Evolutionary conservation across 2,329 filamentous ascomycete species (phyloP).

Genomic region (Venturia oleaginea): DNA sequence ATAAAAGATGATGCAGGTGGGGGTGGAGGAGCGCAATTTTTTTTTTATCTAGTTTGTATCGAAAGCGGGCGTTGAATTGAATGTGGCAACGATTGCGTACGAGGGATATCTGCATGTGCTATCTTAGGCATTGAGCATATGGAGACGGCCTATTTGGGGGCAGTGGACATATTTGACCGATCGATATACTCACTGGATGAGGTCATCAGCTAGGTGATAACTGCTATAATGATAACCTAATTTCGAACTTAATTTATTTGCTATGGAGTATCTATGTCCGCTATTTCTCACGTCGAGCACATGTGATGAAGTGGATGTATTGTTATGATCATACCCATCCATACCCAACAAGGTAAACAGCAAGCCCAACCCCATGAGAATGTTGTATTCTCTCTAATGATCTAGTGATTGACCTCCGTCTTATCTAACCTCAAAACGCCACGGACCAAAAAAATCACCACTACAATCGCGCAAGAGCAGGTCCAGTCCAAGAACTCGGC

Average conservation of each 20-base stretch:
- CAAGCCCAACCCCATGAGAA: background rate
- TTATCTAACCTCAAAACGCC: background rate
- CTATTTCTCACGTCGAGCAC: too few relatives aligned
- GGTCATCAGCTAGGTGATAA: background rate
- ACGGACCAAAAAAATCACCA: background rate
- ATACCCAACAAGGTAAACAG: too few relatives aligned
- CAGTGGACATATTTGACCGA: background rate
- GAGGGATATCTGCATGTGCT: background rate
- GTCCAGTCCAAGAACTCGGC: conserved; percentile 2
- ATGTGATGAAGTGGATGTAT: too few relatives aligned
- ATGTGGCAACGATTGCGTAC: background rate
- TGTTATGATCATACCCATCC: too few relatives aligned
- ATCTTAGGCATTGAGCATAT: background rate
- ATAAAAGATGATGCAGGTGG: background rate
- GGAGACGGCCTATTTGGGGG: background rate
- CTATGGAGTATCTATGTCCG: too few relatives aligned
- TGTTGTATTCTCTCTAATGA: background rate
- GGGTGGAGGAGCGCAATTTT: background rate
- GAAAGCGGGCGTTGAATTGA: background rate
- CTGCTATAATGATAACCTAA: background rate
- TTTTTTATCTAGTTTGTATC: background rate
- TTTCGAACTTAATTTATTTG: background rate
- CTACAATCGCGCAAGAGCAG: background rate
- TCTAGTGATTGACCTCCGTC: background rate
- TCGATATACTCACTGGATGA: too few relatives aligned